Percentiles rank a stretch among this genome's conserved stretches.
phyloP scores from a whole-genome alignment of 2,329 filamentous ascomycete species.

The Pleomassaria siparia region DNA sequence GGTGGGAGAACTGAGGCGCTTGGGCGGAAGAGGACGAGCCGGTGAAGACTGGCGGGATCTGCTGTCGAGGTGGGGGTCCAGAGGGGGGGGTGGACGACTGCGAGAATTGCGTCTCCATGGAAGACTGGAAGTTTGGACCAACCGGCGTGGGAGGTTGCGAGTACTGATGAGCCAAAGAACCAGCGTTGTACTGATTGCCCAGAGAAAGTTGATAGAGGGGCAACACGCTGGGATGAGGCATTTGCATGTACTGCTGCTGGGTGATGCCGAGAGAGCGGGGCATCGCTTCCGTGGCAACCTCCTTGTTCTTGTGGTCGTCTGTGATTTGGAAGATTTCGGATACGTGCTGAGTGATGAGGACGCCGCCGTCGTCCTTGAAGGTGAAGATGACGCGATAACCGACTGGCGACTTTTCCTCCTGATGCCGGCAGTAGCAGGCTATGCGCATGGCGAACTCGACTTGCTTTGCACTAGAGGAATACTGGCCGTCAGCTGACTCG shows the following conservation, averaged over 20 bases:
- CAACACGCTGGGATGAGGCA: constrained; percentile 6
- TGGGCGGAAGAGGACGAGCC: constrained; percentile 1
- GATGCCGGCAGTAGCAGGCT: constrained; percentile 94
- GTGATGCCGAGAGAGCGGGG: constrained; percentile 24
- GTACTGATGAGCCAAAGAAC: constrained; percentile 19
- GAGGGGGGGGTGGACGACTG: constrained; percentile 1
- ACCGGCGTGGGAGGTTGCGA: constrained; percentile 33
- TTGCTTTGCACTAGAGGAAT: constrained; percentile 59
- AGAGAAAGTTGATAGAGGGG: constrained; percentile 13
- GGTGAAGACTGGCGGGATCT: constrained; percentile 16
- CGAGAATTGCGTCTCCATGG: constrained; percentile 16
- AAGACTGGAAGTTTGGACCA: constrained; percentile 16
- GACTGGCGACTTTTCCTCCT: constrained; percentile 74
- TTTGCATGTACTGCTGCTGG: constrained; percentile 5
- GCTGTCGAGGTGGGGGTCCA: neutral
- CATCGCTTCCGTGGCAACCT: constrained; percentile 24
- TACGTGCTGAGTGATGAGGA: constrained; percentile 79
- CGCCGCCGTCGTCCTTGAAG: constrained; percentile 76
- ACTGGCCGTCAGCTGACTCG: constrained; percentile 20
- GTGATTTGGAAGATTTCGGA: constrained; percentile 87
- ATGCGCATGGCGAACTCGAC: constrained; percentile 92
- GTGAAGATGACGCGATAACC: constrained; percentile 95
- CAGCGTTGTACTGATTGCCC: constrained; percentile 18
- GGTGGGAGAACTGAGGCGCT: neutral
- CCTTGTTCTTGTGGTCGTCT: constrained; percentile 84